Percentiles rank a stretch among this genome's conserved stretches.
These are phyloP conservation scores for Pisolithus tinctorius DNA, from an alignment of 768 basidiomycete genomes.

Conservation along the genomic window DNA sequence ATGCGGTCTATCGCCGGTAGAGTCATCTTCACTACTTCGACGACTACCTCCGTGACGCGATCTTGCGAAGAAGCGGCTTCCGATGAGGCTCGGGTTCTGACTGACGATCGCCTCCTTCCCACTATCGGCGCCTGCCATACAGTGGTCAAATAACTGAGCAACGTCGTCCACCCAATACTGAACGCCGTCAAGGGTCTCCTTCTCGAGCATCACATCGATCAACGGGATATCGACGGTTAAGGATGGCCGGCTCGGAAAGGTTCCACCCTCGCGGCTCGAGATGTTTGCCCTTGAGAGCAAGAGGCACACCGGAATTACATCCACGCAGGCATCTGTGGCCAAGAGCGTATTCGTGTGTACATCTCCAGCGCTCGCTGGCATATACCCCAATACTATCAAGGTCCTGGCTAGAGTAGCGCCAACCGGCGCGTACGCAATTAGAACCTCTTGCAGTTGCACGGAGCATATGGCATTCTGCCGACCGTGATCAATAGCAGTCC, in stretches of 20 bases:
- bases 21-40: constrained; percentile 33
- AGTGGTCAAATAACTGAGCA: constrained; percentile 59
- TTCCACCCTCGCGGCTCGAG: not conserved
- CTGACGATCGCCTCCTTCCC: constrained; percentile 32
- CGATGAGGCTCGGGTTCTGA: constrained; percentile 62
- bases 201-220: constrained; percentile 53
- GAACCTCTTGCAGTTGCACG: constrained; percentile 37
- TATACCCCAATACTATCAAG: constrained; percentile 47
- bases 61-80: constrained; percentile 68
- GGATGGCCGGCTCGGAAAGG: constrained; percentile 6
- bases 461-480: constrained; percentile 25
- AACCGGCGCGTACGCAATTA: constrained; percentile 42
- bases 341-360: constrained; percentile 18
- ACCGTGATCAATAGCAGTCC: constrained; percentile 1
- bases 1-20: constrained; percentile 6
- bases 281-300: constrained; percentile 11
- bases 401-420: constrained; percentile 34
- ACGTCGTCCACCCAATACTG: constrained; percentile 89
- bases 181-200: constrained; percentile 63
- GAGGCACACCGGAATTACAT: constrained; percentile 16
- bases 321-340: constrained; percentile 12
- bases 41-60: constrained; percentile 31
- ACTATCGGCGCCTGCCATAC: constrained; percentile 15
- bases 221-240: constrained; percentile 48
- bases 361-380: constrained; percentile 20